Percentiles rank a stretch among this genome's conserved stretches.
Evolutionary conservation across 768 basidiomycete species (phyloP).

Genomic region (Leccinum uliginosum): DNA sequence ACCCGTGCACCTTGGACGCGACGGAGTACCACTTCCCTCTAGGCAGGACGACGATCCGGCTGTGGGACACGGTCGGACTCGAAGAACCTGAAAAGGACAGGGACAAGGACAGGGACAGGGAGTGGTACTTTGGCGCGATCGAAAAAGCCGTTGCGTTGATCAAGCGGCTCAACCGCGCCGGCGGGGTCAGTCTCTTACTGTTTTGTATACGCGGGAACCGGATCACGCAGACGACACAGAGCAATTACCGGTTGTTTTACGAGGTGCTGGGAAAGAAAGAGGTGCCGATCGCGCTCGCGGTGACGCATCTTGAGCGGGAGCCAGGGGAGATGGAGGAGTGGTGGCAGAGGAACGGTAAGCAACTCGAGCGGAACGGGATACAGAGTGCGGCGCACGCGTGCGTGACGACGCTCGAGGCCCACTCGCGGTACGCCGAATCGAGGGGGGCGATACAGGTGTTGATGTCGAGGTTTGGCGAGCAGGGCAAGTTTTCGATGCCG

Average conservation of each 20-base stretch:
- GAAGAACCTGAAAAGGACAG: constrained; percentile 25
- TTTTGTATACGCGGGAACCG: constrained; percentile 38
- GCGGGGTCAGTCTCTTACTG: constrained; percentile 38
- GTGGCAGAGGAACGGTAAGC: constrained; percentile 26
- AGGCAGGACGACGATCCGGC: constrained; percentile 16
- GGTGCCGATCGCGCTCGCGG: constrained; percentile 37
- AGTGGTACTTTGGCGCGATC: constrained; percentile 25
- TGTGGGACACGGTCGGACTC: constrained; percentile 34
- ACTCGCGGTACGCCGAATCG: constrained; percentile 30
- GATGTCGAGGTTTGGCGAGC: constrained; percentile 17
- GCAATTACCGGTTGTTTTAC: constrained; percentile 24
- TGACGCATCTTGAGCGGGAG: constrained; percentile 38
- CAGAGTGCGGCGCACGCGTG: constrained; percentile 28
- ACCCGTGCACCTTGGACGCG: constrained; percentile 33
- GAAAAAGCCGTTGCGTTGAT: constrained; percentile 33
- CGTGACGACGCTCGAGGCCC: constrained; percentile 24
- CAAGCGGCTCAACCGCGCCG: constrained; percentile 23
- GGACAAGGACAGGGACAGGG: not conserved
- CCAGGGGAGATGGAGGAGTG: constrained; percentile 28
- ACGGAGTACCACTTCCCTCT: constrained; percentile 27
- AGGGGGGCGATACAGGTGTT: constrained; percentile 19
- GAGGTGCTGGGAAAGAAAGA: constrained; percentile 27
- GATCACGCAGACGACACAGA: constrained; percentile 26
- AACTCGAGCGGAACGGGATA: constrained; percentile 20
- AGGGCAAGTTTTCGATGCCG: constrained; percentile 30